A percentile compares a stretch with the other conserved stretches of the same genome.
phyloP scores from a whole-genome alignment of 257 asterid genomes.

The Ajuga chamaepitys region DNA sequence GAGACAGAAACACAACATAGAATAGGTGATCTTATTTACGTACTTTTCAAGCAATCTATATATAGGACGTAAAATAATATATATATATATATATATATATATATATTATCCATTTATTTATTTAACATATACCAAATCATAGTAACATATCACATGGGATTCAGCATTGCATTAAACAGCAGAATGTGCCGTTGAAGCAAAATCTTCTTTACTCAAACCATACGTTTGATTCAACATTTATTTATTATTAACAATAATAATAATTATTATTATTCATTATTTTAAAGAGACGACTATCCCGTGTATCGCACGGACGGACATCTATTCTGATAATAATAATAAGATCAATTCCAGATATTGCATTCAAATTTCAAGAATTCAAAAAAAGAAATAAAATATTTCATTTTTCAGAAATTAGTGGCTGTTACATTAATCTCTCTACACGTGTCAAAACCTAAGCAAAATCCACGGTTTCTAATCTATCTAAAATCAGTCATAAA shows the following conservation, averaged over 20 bases:
- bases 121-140: neutral
- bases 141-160: slow-evolving; percentile 21
- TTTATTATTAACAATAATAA: neutral
- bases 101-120: neutral
- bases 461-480: neutral
- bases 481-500: neutral
- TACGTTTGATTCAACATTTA: slow-evolving; percentile 7
- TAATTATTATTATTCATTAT: too few species aligned
- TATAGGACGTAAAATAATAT: too few species aligned
- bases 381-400: neutral
- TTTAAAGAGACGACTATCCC: too few species aligned
- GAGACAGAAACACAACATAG: too few species aligned
- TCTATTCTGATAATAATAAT: neutral
- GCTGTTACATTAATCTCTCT: slow-evolving; percentile 1
- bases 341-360: too few species aligned
- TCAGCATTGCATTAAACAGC: slow-evolving; percentile 24
- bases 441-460: slow-evolving; percentile 13
- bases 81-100: too few species aligned
- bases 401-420: neutral
- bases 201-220: slow-evolving; percentile 7
- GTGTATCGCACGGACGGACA: too few species aligned
- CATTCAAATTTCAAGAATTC: neutral
- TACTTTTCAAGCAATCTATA: neutral
- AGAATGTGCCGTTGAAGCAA: slow-evolving; percentile 36
- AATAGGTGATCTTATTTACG: neutral